Evolutionary conservation across 768 basidiomycete species (phyloP).

Genomic region (Phlegmacium glaucopus): DNA sequence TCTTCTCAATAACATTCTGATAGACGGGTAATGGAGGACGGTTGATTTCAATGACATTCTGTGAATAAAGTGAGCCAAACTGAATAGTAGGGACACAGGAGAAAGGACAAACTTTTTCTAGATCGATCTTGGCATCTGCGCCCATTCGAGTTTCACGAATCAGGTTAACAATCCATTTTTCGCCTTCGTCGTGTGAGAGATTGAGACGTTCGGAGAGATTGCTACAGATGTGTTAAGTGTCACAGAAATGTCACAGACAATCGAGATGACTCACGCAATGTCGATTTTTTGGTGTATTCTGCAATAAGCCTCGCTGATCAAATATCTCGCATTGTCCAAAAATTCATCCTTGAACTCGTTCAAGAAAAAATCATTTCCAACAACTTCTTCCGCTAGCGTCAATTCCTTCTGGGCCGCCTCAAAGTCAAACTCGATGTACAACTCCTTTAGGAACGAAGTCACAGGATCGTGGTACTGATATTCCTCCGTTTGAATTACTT

Average conservation of each 20-base stretch:
- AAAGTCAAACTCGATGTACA: slow-evolving; percentile 96
- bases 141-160: slow-evolving; percentile 97
- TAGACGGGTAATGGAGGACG: slow-evolving; percentile 87
- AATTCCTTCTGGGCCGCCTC: slow-evolving; percentile 89
- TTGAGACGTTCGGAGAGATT: slow-evolving; percentile 93
- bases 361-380: slow-evolving; percentile 93
- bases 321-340: slow-evolving; percentile 92
- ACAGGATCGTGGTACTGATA: slow-evolving; percentile 96
- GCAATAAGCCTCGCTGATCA: slow-evolving; percentile 97
- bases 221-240: slow-evolving; percentile 32
- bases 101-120: slow-evolving; percentile 70
- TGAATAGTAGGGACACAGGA: background rate
- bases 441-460: slow-evolving; percentile 88
- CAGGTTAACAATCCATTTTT: slow-evolving; percentile 99
- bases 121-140: slow-evolving; percentile 95
- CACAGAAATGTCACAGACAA: background rate
- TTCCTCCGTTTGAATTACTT: slow-evolving; percentile 91
- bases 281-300: slow-evolving; percentile 93
- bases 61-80: slow-evolving; percentile 6
- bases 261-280: slow-evolving; percentile 52
- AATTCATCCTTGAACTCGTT: slow-evolving; percentile 90
- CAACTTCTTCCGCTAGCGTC: slow-evolving; percentile 72
- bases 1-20: slow-evolving; percentile 94
- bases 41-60: slow-evolving; percentile 97
- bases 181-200: slow-evolving; percentile 91